These are phyloP conservation scores for Colletotrichum filicis DNA, from an alignment of 2,329 filamentous ascomycete genomes.

Conservation along the genomic window DNA sequence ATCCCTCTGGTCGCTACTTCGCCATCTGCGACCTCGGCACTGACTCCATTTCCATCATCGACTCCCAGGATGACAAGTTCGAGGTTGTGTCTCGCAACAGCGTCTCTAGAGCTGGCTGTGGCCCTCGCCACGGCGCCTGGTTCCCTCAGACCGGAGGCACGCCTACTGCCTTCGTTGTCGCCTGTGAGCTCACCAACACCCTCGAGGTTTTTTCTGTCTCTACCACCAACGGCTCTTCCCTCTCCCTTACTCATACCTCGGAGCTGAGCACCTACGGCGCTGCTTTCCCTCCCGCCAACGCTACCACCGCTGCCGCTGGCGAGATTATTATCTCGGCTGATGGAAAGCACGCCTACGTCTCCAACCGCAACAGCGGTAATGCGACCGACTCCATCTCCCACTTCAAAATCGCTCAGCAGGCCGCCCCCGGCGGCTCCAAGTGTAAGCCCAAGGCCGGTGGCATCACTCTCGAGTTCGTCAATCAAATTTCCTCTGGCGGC, in stretches of 20 bases:
- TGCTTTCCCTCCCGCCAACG: slow-evolving; percentile 46
- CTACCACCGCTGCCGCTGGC: slow-evolving; percentile 53
- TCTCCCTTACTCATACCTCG: slow-evolving; percentile 50
- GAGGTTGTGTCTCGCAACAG: slow-evolving; percentile 47
- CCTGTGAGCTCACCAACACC: slow-evolving; percentile 58
- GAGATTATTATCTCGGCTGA: slow-evolving; percentile 55
- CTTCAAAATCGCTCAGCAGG: slow-evolving; percentile 49
- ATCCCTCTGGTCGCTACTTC: slow-evolving; percentile 61
- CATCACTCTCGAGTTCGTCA: slow-evolving; percentile 46
- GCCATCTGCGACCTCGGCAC: slow-evolving; percentile 61
- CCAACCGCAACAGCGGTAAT: slow-evolving; percentile 60
- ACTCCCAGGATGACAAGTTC: slow-evolving; percentile 54
- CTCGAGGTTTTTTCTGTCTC: slow-evolving; percentile 54
- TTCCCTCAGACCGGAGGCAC: slow-evolving; percentile 45
- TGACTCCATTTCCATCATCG: slow-evolving; percentile 58
- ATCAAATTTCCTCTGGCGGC: slow-evolving; percentile 48
- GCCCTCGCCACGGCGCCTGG: slow-evolving; percentile 63
- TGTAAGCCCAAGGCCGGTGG: slow-evolving; percentile 41
- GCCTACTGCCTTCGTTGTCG: slow-evolving; percentile 58
- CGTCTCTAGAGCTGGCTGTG: slow-evolving; percentile 51
- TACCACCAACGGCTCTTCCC: slow-evolving; percentile 46
- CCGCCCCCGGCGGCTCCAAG: slow-evolving; percentile 34
- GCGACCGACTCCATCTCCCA: slow-evolving; percentile 59
- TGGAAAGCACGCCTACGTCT: slow-evolving; percentile 59
- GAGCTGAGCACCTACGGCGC: slow-evolving; percentile 50